phyloP scores from a whole-genome alignment of 2,329 filamentous ascomycete species.

The Pseudogymnoascus sp. region DNA sequence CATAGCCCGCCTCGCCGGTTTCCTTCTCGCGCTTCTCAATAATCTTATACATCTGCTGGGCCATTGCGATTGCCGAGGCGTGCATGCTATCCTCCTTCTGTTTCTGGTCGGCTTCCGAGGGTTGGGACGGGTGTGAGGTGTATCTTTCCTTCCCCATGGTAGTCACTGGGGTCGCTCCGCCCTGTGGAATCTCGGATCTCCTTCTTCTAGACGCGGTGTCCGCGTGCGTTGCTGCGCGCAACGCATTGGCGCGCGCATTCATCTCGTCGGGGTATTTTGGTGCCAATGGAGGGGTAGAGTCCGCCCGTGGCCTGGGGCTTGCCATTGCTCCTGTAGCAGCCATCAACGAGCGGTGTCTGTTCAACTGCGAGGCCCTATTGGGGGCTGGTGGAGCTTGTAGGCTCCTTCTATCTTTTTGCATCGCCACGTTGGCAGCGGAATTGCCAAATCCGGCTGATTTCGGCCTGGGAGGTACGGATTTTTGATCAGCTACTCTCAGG shows the following conservation, averaged over 20 bases:
- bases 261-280: slow-evolving; percentile 47
- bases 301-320: slow-evolving; percentile 49
- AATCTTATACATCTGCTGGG: slow-evolving; percentile 71
- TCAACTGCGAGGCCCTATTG: slow-evolving; percentile 23
- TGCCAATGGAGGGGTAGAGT: slow-evolving; percentile 48
- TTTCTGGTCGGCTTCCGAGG: slow-evolving; percentile 65
- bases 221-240: slow-evolving; percentile 65
- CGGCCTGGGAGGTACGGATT: neutral
- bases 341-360: slow-evolving; percentile 55
- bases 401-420: slow-evolving; percentile 40
- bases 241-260: slow-evolving; percentile 57
- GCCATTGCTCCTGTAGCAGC: slow-evolving; percentile 74
- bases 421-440: slow-evolving; percentile 63
- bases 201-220: slow-evolving; percentile 44
- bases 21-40: slow-evolving; percentile 48
- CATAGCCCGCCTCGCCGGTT: slow-evolving; percentile 22
- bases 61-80: slow-evolving; percentile 83
- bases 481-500: slow-evolving; percentile 26
- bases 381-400: slow-evolving; percentile 31
- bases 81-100: slow-evolving; percentile 64
- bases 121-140: slow-evolving; percentile 64
- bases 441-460: slow-evolving; percentile 38
- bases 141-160: slow-evolving; percentile 69
- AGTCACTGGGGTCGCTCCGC: slow-evolving; percentile 58
- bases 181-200: slow-evolving; percentile 45